phyloP scores from a whole-genome alignment of 2,329 filamentous ascomycete species.

The Phyllosticta citribraziliensis region DNA sequence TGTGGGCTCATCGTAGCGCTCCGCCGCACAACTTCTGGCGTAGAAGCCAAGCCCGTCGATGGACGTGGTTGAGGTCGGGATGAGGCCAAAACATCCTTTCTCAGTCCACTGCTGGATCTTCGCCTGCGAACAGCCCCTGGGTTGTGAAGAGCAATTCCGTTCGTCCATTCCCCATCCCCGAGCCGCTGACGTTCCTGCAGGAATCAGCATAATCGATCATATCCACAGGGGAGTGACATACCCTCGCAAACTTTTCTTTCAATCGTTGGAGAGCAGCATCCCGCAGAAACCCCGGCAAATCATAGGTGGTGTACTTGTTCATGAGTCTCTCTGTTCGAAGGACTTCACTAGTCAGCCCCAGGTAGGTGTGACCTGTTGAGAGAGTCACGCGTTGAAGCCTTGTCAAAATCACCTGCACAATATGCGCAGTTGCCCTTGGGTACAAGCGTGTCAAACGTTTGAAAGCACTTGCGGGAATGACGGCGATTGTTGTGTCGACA shows the following conservation, averaged over 20 bases:
- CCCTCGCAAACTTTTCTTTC: conserved; percentile 79
- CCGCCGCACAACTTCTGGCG: neutral
- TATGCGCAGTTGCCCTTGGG: conserved; percentile 91
- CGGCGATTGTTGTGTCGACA: conserved; percentile 93
- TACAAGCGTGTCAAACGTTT: conserved; percentile 86
- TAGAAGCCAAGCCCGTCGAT: conserved; percentile 15
- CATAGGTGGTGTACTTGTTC: conserved; percentile 83
- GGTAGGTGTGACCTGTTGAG: conserved; percentile 86
- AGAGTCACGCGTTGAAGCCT: conserved; percentile 90
- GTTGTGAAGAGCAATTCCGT: conserved; percentile 94
- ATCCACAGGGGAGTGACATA: neutral
- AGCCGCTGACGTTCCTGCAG: conserved; percentile 64
- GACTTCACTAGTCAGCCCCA: conserved; percentile 85
- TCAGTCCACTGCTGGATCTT: conserved; percentile 62
- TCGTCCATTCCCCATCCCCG: conserved; percentile 69
- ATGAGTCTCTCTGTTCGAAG: conserved; percentile 87
- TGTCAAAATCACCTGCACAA: conserved; percentile 94
- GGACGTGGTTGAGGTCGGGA: conserved; percentile 24
- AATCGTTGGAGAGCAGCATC: conserved; percentile 73
- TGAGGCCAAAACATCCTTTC: conserved; percentile 63
- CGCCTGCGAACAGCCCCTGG: conserved; percentile 54
- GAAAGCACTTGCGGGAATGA: conserved; percentile 95
- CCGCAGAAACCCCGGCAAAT: conserved; percentile 81
- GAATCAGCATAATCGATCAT: neutral
- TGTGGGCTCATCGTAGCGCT: conserved; percentile 15